Percentiles rank a stretch among this genome's conserved stretches.
phyloP scores from a whole-genome alignment of 441 rosid genomes.

The Croton setiger region DNA sequence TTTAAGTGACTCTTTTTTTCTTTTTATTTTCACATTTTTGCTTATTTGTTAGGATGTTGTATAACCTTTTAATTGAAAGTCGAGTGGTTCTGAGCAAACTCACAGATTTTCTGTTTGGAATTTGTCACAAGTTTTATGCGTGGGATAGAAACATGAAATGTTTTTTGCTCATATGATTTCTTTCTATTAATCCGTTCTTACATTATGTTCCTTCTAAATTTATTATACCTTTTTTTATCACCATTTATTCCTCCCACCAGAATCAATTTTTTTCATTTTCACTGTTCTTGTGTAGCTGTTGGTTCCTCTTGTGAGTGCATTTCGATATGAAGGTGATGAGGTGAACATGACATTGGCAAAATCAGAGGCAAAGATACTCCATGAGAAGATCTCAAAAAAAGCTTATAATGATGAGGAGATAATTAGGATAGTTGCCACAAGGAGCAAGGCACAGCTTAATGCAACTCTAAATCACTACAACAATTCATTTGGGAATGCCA shows the following conservation, averaged over 20 bases:
- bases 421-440: conserved; percentile 63
- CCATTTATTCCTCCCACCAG: neutral
- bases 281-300: conserved; percentile 48
- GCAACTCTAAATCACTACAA: conserved; percentile 81
- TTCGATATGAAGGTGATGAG: conserved; percentile 77
- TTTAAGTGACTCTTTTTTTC: neutral
- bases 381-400: conserved; percentile 57
- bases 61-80: neutral
- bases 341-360: conserved; percentile 61
- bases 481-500: conserved; percentile 51
- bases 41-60: neutral
- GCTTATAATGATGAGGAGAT: conserved; percentile 62
- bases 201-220: neutral
- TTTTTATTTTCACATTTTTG: neutral
- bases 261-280: neutral
- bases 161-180: neutral
- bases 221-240: neutral
- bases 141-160: neutral
- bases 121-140: neutral
- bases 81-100: no score
- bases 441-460: conserved; percentile 71
- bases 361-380: conserved; percentile 72
- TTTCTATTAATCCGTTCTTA: neutral
- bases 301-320: conserved; percentile 73
- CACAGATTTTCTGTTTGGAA: neutral